These are phyloP conservation scores for Podospora pseudopauciseta DNA, from an alignment of 495 filamentous ascomycete genomes.

Conservation along the genomic window DNA sequence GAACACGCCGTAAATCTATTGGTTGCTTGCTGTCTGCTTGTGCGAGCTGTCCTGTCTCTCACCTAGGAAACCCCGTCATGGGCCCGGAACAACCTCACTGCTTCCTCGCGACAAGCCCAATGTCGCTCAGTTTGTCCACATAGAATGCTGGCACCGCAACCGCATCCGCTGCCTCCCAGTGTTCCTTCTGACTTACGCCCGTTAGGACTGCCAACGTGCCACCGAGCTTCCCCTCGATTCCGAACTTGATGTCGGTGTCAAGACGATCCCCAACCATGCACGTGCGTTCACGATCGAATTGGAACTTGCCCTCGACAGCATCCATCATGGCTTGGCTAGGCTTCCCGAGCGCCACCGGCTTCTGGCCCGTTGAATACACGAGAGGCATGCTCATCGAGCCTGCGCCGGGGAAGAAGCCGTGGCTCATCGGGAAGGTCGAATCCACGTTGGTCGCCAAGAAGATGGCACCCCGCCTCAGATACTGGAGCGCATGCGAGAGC, in stretches of 20 bases:
- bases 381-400: slow-evolving; percentile 78
- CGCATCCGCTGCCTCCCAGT: slow-evolving; percentile 64
- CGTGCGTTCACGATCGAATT: slow-evolving; percentile 74
- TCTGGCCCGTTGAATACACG: slow-evolving; percentile 64
- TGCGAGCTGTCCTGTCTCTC: not conserved
- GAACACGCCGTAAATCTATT: slow-evolving; percentile 7
- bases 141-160: slow-evolving; percentile 69
- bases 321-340: slow-evolving; percentile 99
- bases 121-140: slow-evolving; percentile 77
- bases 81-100: not conserved
- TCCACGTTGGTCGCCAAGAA: slow-evolving; percentile 95
- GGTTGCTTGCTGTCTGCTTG: slow-evolving; percentile 2
- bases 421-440: slow-evolving; percentile 74
- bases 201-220: slow-evolving; percentile 91
- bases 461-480: slow-evolving; percentile 74
- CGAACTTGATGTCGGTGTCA: slow-evolving; percentile 95
- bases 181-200: slow-evolving; percentile 76
- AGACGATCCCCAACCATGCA: slow-evolving; percentile 97
- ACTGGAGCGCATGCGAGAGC: slow-evolving; percentile 75
- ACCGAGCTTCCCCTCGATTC: slow-evolving; percentile 82
- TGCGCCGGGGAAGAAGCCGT: slow-evolving; percentile 85
- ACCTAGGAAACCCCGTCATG: not conserved
- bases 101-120: slow-evolving; percentile 40
- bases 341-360: slow-evolving; percentile 81
- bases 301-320: slow-evolving; percentile 92